These are phyloP conservation scores for Trypanosoma melophagium DNA, from an alignment of 208 protist genomes.

Conservation along the genomic window DNA sequence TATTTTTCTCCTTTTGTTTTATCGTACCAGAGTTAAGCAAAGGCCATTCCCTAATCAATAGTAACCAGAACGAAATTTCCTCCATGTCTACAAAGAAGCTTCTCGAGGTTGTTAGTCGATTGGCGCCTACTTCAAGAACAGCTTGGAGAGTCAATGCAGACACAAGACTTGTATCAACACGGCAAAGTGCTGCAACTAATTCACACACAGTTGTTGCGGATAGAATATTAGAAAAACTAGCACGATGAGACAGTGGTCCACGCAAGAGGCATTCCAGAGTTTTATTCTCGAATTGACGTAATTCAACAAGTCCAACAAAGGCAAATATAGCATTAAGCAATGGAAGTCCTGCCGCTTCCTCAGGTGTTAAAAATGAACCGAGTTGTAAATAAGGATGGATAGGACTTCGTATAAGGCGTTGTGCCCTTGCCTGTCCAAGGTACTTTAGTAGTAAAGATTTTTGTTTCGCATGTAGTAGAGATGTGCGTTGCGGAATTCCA, in stretches of 20 bases:
- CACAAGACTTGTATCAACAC: constrained; percentile 9
- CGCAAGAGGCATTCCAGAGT: constrained; percentile 33
- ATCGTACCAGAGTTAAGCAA: neutral
- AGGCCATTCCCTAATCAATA: constrained; percentile 8
- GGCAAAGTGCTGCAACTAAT: constrained; percentile 17
- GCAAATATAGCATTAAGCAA: constrained; percentile 42
- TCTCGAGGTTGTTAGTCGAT: constrained; percentile 6
- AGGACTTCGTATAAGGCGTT: constrained; percentile 46
- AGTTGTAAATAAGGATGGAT: constrained; percentile 15
- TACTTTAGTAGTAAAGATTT: constrained; percentile 55
- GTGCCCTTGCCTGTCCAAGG: constrained; percentile 43
- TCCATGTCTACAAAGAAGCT: constrained; percentile 27
- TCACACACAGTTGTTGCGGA: constrained; percentile 17
- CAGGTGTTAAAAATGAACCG: constrained; percentile 35
- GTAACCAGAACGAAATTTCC: constrained; percentile 19
- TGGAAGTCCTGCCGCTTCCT: constrained; percentile 39
- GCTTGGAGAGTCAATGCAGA: neutral
- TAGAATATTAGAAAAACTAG: constrained; percentile 3
- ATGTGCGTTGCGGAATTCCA: constrained; percentile 29
- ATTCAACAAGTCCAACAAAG: constrained; percentile 53
- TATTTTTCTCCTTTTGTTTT: neutral
- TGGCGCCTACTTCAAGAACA: neutral
- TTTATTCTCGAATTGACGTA: constrained; percentile 55
- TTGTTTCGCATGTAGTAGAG: constrained; percentile 28
- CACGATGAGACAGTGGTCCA: constrained; percentile 8